Base-by-base conservation (phyloP, 2,329 filamentous ascomycete genomes). In the Neonectria faginata region DNA sequence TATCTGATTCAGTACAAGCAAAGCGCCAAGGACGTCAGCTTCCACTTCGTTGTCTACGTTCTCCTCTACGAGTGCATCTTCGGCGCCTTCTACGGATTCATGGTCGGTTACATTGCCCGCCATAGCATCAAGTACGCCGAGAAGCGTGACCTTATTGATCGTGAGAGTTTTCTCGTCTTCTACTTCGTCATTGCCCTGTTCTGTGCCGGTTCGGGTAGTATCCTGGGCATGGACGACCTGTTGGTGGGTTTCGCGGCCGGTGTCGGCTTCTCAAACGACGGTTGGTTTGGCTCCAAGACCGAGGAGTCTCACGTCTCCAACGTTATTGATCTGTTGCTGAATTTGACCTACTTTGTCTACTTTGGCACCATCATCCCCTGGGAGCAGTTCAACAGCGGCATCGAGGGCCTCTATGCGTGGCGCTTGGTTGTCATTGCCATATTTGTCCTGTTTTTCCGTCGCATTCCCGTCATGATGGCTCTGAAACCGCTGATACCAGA, bases 301-400 rank as follows among this genome's bases (percentile, higher is more conserved):
- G 96, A 99, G 77, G 96, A 99, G 79, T 95, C 96, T 0, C 96
- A 98, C 78, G 96, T 99, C 10, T 98, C 95, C 78, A 98, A 99
- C 88, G 96, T 99, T 77, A 99, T 99, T 75, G 96, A 99, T 84
- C 81, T 99, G 78, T 84, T 99, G 66, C 90, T 99, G 82, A 99
- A 99, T 80, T 87, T 99, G 89, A 88, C 95, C 3, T 99, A 98
- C 80, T 99, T 99, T 79, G 96, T 99, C 72, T 99, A 96, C 78
- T 92, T 99, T 69, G 96, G 96, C 57, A 93, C 96, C 58, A 97
- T 99, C 78, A 96, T 99, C 66, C 96, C 96, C 1, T 99, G 96
- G 96, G 88, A 91, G 73, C 90, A 93, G 77, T 99, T 90, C 85
- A 97, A 98, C 82, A 84, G 89, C 64, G 83, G 86, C 1, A 83